Evolutionary conservation across 1,284 basidiomycete species (phyloP).

Genomic region (Fistulina hepatica): DNA sequence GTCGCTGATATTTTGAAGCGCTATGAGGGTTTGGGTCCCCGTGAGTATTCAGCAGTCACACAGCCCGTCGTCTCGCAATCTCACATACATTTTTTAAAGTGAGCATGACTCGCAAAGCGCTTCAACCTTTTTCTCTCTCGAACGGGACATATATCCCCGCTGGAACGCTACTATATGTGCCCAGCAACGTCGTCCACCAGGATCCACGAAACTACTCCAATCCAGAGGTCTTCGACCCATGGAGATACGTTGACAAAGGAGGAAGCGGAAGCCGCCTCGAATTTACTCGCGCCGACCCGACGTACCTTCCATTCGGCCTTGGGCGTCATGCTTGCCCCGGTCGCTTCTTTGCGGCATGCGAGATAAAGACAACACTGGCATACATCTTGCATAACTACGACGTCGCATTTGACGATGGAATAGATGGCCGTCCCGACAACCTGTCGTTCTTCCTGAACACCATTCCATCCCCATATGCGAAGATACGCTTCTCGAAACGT

Average conservation of each 20-base stretch:
- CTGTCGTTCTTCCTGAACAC: too few relatives aligned
- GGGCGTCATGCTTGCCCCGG: constrained; percentile 25
- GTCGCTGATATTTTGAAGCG: too few relatives aligned
- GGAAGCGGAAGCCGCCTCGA: too few relatives aligned
- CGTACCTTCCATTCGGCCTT: neutral
- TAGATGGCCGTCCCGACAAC: too few relatives aligned
- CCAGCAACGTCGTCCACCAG: constrained; percentile 14
- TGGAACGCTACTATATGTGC: constrained; percentile 13
- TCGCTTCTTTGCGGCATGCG: constrained; percentile 32
- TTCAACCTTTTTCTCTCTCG: constrained; percentile 12
- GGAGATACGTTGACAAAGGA: neutral
- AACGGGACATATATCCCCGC: constrained; percentile 20
- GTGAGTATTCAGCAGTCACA: too few relatives aligned
- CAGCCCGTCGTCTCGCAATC: neutral
- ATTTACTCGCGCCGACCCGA: constrained; percentile 4
- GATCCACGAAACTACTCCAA: constrained; percentile 10
- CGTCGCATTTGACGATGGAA: too few relatives aligned
- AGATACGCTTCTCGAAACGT: too few relatives aligned
- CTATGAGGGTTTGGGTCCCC: too few relatives aligned
- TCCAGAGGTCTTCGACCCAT: neutral
- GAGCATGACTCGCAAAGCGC: constrained; percentile 13
- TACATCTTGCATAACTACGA: constrained; percentile 35
- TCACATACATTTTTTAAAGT: constrained; percentile 8
- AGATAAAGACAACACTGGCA: constrained; percentile 32
- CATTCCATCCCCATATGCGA: too few relatives aligned